Evolutionary conservation across 441 rosid species (phyloP).

Genomic region (Populus hybrid): DNA sequence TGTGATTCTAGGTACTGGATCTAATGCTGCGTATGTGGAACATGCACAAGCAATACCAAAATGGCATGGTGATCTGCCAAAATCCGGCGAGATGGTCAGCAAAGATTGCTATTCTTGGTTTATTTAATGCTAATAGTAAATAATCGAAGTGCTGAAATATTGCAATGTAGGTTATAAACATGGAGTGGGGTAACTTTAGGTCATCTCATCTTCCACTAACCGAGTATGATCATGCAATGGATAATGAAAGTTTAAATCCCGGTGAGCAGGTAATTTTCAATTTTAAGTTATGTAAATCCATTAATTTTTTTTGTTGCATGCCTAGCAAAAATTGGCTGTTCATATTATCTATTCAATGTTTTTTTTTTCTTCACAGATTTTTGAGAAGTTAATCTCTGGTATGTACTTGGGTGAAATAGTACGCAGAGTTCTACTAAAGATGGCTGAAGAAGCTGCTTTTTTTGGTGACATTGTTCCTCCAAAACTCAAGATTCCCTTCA

Average conservation of each 20-base stretch:
- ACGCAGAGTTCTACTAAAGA: slow-evolving; percentile 66
- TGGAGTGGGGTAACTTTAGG: slow-evolving; percentile 87
- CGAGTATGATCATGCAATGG: slow-evolving; percentile 60
- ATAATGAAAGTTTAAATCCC: slow-evolving; percentile 58
- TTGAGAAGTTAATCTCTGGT: slow-evolving; percentile 88
- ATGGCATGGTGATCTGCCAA: slow-evolving; percentile 84
- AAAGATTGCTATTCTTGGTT: neutral
- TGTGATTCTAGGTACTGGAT: slow-evolving; percentile 88
- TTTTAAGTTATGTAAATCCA: no score
- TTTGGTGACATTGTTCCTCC: slow-evolving; percentile 78
- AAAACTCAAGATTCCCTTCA: slow-evolving; percentile 68
- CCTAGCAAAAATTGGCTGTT: neutral
- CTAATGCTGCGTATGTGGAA: slow-evolving; percentile 95
- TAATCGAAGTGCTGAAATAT: neutral
- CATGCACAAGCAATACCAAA: slow-evolving; percentile 85
- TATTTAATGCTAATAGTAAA: neutral
- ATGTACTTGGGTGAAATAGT: slow-evolving; percentile 94
- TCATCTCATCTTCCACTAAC: slow-evolving; percentile 77
- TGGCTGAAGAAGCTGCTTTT: slow-evolving; percentile 85
- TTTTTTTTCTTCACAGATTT: slow-evolving; percentile 42
- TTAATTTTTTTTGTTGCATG: neutral
- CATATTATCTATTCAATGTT: neutral
- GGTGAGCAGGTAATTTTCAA: slow-evolving; percentile 63
- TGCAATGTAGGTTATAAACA: slow-evolving; percentile 63
- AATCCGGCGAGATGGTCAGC: slow-evolving; percentile 87